A percentile compares a stretch with the other conserved stretches of the same genome.
These are phyloP conservation scores for Gnaphalium uliginosum DNA, from an alignment of 129 eudicot species.

Conservation along the genomic window DNA sequence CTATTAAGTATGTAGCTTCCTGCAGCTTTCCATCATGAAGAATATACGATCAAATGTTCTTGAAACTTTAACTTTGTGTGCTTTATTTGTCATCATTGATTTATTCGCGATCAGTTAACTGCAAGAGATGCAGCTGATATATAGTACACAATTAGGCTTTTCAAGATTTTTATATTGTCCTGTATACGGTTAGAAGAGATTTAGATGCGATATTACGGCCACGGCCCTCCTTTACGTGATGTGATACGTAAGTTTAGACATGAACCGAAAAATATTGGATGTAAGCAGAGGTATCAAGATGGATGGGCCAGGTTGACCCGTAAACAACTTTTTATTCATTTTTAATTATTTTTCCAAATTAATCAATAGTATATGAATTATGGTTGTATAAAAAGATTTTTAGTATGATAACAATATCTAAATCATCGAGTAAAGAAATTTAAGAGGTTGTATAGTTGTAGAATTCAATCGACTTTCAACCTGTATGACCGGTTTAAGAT, in stretches of 20 bases:
- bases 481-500: neutral
- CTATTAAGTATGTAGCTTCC: slow-evolving; percentile 7
- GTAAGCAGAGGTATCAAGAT: neutral
- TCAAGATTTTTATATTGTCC: neutral
- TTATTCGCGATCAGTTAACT: neutral
- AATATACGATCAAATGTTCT: no score
- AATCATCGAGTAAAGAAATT: neutral
- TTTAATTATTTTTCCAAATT: neutral
- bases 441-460: neutral
- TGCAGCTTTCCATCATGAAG: slow-evolving; percentile 1
- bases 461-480: neutral
- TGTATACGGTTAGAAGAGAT: slow-evolving; percentile 5
- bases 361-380: neutral
- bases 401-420: neutral
- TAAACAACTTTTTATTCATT: neutral
- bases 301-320: neutral
- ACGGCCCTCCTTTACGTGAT: neutral
- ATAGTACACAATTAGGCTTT: neutral
- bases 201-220: neutral
- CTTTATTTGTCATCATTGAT: neutral
- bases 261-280: neutral
- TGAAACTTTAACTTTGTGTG: neutral
- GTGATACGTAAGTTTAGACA: slow-evolving; percentile 13
- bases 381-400: neutral
- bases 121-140: neutral